Evolutionary conservation across 768 basidiomycete genomes (phyloP), one percentile per base, ranked within the genome.

Genomic region (Phylloporus rhodoxanthus): DNA sequence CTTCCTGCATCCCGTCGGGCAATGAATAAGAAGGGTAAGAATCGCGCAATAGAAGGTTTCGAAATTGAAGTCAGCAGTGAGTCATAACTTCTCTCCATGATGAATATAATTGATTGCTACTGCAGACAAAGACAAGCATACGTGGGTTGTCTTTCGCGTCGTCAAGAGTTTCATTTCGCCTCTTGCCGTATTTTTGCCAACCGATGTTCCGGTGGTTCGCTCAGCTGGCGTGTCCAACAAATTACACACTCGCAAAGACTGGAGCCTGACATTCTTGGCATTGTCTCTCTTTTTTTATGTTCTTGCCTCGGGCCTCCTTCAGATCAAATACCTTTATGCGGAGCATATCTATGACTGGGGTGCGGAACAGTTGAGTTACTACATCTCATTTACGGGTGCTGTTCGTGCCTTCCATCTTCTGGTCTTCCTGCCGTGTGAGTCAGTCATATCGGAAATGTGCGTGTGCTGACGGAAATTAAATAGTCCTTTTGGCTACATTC

Each of bases 241-340:
- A 61, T 78, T 79, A 3, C 49, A 75, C 11, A 75, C 76, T 1
- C 64, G 52, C 43, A 80, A 68, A 57, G 88, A 90, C 60, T 92
- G 82, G 75, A 88, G 83, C 60, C 70, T 94, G 62, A 84, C 84
- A 2, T 72, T 81, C 50, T 66, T 90, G 4, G 90, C 82, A 3
- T 46, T 78, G 5, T 77, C 78, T 4, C 60, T 87, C 43, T 87
- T 90, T 61, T 61, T 75, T 10, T 80, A 85, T 64, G 65, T 82
- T 29, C 72, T 89, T 28, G 78, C 87, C 2, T 76, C 75, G 77
- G 88, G 85, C 15, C 66, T 90, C 1, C 84, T 81, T 64, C 82
- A 80, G 45, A 72, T 84, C 51, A 91, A 90, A 65, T 89, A 88
- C 56, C 68, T 90, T 30, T 91, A 89, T 53, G 87, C 84, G 0